These are phyloP conservation scores for Lasiosphaeria hispida DNA, from an alignment of 495 filamentous ascomycete genomes.

Conservation along the genomic window DNA sequence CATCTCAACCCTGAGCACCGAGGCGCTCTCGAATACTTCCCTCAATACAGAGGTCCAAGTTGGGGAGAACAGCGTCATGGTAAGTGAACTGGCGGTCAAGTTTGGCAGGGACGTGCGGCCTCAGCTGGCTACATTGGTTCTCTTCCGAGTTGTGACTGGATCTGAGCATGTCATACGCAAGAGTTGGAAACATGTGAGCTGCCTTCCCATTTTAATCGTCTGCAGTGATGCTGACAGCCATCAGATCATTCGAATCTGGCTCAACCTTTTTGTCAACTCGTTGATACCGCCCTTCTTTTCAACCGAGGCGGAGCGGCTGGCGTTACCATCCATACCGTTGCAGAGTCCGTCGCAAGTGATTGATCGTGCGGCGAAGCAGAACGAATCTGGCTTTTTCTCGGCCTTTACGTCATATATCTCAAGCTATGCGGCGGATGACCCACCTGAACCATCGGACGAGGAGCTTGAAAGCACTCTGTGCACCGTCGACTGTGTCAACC, in stretches of 20 bases:
- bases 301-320: constrained; percentile 64
- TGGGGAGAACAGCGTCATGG: constrained; percentile 92
- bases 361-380: constrained; percentile 73
- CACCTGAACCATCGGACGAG: constrained; percentile 94
- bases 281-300: constrained; percentile 83
- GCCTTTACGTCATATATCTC: constrained; percentile 94
- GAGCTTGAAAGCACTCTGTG: constrained; percentile 93
- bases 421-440: constrained; percentile 97
- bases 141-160: constrained; percentile 84
- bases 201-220: not conserved
- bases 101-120: constrained; percentile 93
- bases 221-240: constrained; percentile 25
- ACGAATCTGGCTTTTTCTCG: constrained; percentile 82
- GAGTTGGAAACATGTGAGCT: constrained; percentile 80
- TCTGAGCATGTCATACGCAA: constrained; percentile 73
- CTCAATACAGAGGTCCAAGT: constrained; percentile 97
- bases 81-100: constrained; percentile 95
- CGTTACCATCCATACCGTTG: constrained; percentile 80
- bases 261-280: constrained; percentile 95
- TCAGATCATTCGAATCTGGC: constrained; percentile 82
- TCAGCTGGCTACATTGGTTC: constrained; percentile 86
- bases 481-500: constrained; percentile 90
- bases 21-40: constrained; percentile 70
- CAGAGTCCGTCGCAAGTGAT: constrained; percentile 92
- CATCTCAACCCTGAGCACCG: constrained; percentile 81